phyloP scores from a whole-genome alignment of 306 rosid species.

The Cucurbita ficifolia region DNA sequence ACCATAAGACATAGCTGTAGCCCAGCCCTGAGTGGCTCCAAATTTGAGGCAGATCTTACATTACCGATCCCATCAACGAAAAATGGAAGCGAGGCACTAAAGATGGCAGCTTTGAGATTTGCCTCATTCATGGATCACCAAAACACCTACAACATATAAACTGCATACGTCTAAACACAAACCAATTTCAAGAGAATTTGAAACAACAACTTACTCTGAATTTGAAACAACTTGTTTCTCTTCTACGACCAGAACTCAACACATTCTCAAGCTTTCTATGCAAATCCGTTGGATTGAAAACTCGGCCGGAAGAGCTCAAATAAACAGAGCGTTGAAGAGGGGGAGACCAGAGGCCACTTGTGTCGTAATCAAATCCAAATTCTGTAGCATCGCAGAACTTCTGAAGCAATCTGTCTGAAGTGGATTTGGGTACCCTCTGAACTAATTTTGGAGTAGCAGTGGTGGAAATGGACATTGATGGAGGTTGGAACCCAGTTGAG shows the following conservation, averaged over 20 bases:
- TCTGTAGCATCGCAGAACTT: constrained; percentile 5
- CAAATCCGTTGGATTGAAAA: background rate
- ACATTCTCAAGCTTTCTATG: background rate
- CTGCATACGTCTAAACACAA: background rate
- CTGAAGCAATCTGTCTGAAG: constrained; percentile 3
- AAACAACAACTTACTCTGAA: background rate
- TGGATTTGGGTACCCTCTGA: constrained; percentile 5
- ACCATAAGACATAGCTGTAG: background rate
- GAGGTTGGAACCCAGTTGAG: background rate
- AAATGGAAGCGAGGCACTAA: background rate
- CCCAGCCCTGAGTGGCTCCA: background rate
- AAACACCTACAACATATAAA: constrained; percentile 4
- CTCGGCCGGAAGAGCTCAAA: constrained; percentile 1
- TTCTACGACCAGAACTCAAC: background rate
- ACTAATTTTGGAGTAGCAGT: background rate
- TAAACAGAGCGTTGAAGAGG: constrained; percentile 8
- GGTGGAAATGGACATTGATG: constrained; percentile 18
- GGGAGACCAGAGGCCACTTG: constrained; percentile 12
- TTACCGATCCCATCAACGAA: background rate
- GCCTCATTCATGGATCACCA: constrained; percentile 5
- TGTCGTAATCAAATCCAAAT: constrained; percentile 4
- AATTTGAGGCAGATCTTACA: background rate
- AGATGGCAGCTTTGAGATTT: background rate
- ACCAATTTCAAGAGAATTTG: background rate
- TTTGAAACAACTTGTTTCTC: background rate